These are phyloP conservation scores for Penicillium lagena DNA, from an alignment of 495 filamentous ascomycete species.

Conservation along the genomic window DNA sequence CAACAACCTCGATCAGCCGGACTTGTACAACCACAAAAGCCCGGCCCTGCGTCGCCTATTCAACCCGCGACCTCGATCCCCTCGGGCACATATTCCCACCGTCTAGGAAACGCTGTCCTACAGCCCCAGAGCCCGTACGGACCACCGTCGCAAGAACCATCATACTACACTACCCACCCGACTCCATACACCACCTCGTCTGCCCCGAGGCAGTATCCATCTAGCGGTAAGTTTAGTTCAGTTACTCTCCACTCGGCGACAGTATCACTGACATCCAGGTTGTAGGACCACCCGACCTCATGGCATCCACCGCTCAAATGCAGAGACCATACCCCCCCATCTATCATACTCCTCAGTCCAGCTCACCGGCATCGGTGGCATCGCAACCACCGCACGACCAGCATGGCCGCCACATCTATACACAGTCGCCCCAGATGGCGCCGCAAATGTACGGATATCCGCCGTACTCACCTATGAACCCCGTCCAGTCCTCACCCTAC, in stretches of 20 bases:
- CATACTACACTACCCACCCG: slow-evolving; percentile 66
- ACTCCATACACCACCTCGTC: slow-evolving; percentile 66
- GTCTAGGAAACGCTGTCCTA: slow-evolving; percentile 33
- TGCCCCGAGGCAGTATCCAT: slow-evolving; percentile 65
- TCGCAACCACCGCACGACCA: slow-evolving; percentile 80
- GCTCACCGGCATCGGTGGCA: slow-evolving; percentile 91
- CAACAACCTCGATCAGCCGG: slow-evolving; percentile 49
- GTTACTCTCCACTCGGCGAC: no score
- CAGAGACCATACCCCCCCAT: slow-evolving; percentile 82
- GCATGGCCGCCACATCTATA: slow-evolving; percentile 73
- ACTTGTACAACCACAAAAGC: slow-evolving; percentile 61
- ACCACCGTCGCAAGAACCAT: slow-evolving; percentile 54
- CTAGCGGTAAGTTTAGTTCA: slow-evolving; percentile 59
- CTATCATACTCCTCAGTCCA: slow-evolving; percentile 93
- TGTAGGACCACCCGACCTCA: slow-evolving; percentile 79
- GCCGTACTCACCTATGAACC: slow-evolving; percentile 67
- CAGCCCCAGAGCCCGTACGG: slow-evolving; percentile 48
- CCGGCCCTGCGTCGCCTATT: slow-evolving; percentile 45
- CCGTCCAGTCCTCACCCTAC: slow-evolving; percentile 67
- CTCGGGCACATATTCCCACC: slow-evolving; percentile 52
- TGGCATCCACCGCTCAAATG: slow-evolving; percentile 84
- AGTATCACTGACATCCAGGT: neutral
- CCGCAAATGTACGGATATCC: slow-evolving; percentile 72
- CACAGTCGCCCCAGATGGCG: slow-evolving; percentile 69
- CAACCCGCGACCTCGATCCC: slow-evolving; percentile 41